Conservation (phyloP, 768 basidiomycete genomes). For the Tulasnella calospora region DNA sequence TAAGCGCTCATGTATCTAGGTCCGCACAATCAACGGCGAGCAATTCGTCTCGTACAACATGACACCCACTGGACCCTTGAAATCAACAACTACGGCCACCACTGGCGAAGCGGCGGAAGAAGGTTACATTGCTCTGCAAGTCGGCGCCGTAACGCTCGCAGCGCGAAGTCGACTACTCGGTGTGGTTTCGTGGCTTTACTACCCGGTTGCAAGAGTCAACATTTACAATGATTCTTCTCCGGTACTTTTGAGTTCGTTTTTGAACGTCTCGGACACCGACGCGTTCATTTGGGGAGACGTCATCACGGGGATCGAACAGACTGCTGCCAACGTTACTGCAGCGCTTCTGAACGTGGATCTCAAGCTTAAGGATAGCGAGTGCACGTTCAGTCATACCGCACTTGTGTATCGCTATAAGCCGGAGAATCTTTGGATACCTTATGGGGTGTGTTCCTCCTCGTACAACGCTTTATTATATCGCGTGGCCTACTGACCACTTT, state of each 20-base stretch:
- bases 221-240: not conserved
- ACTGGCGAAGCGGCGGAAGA: not conserved
- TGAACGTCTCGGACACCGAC: not conserved
- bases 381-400: not conserved
- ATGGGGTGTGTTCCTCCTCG: not conserved
- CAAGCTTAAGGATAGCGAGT: not conserved
- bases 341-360: not conserved
- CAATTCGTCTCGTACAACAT: not conserved
- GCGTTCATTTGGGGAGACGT: not conserved
- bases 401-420: not conserved
- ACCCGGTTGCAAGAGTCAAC: not conserved
- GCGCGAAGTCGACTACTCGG: not conserved
- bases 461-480: no score
- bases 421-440: conserved; percentile 1
- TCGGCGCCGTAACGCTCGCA: not conserved
- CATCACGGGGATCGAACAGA: not conserved
- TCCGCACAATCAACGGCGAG: not conserved
- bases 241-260: not conserved
- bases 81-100: not conserved
- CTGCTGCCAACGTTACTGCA: not conserved
- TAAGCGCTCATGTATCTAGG: not conserved
- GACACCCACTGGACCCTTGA: not conserved
- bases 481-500: not conserved
- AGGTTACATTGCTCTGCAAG: not conserved
- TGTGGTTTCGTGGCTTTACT: not conserved